Base-by-base conservation (phyloP, 345 rosid species). In the Populus deltoides region DNA sequence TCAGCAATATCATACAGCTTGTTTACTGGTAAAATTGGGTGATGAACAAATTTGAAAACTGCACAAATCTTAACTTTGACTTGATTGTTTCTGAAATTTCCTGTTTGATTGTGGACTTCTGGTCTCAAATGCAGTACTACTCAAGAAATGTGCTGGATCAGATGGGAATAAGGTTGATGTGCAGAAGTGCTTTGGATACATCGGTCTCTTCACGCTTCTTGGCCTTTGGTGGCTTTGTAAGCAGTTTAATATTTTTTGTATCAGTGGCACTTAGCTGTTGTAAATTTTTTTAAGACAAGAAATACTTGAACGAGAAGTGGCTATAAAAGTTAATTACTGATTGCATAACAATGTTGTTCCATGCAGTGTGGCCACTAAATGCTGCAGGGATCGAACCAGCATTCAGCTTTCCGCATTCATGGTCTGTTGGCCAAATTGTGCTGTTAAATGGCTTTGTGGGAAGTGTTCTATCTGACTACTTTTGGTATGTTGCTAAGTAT, bases 151-250 rank as follows among this genome's bases (percentile, higher is more conserved):
- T 51, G 87, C 89, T 43, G 92, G 94, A 71, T 82, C 90, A 15
- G 87, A 85, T 13, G 92, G 88, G 72, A 83, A 86, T 31, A 88
- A 86, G 77, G 86, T 85, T 18, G 90, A 88, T 53, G 80, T 91
- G 81, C 92, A 87, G 66, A 91, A 87, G 76, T 70, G 83, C 76
- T 89, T 88, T 8, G 94, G 94, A 74, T 91, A 77, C 70, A 83
- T 91, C 33, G 92, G 94, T 36, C 88, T 91, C 25, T 88, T 91
- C 75, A 69, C 87, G 33, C 77, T 89, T 77, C 76, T 91, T 36
- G 90, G 91, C 81, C 82, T 89, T 66, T 91, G 94, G 91, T 91
- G 94, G 94, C 88, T 91, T 16, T 80, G 94, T 91, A 78, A 82
- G 87, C 76, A 77, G 62, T 27, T 62, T 41, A 16, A 45, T 53